These are phyloP conservation scores for Rhizophagus sp. DNA, from an alignment of 192 early-diverging fungal species.

Conservation along the genomic window DNA sequence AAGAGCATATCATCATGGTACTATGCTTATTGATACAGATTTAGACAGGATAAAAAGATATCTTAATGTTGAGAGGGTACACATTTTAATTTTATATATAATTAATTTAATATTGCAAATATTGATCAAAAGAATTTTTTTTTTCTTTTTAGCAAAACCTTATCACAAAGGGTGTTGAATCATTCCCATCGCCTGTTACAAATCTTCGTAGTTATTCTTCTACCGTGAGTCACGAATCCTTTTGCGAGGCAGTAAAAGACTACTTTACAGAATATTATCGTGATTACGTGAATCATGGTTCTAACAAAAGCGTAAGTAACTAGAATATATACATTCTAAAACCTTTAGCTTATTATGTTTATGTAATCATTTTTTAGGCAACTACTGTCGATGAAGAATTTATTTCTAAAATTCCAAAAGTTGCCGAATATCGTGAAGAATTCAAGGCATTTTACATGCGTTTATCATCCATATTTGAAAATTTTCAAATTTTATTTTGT, in stretches of 20 bases:
- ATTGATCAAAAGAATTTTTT: background rate
- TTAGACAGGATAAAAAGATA: conserved; percentile 47
- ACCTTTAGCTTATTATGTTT: background rate
- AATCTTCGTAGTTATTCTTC: conserved; percentile 78
- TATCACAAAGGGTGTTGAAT: conserved; percentile 84
- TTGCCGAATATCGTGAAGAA: conserved; percentile 23
- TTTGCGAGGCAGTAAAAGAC: conserved; percentile 73
- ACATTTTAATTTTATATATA: background rate
- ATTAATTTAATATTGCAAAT: background rate
- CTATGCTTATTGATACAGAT: conserved; percentile 95
- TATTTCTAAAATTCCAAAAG: conserved; percentile 15
- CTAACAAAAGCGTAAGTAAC: background rate
- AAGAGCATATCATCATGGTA: conserved; percentile 95
- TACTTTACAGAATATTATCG: conserved; percentile 69
- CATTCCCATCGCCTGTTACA: conserved; percentile 86
- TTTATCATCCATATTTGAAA: background rate
- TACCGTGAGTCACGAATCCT: conserved; percentile 79
- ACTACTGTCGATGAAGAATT: conserved; percentile 9
- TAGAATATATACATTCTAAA: background rate
- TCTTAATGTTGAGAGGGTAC: conserved; percentile 30
- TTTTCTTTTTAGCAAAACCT: conserved; percentile 53
- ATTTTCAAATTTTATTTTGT: background rate
- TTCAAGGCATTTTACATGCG: conserved; percentile 29
- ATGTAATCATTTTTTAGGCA: background rate
- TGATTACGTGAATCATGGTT: conserved; percentile 2